These are phyloP conservation scores for Wallacemonas rigidus DNA, from an alignment of 208 protist genomes.

Conservation along the genomic window DNA sequence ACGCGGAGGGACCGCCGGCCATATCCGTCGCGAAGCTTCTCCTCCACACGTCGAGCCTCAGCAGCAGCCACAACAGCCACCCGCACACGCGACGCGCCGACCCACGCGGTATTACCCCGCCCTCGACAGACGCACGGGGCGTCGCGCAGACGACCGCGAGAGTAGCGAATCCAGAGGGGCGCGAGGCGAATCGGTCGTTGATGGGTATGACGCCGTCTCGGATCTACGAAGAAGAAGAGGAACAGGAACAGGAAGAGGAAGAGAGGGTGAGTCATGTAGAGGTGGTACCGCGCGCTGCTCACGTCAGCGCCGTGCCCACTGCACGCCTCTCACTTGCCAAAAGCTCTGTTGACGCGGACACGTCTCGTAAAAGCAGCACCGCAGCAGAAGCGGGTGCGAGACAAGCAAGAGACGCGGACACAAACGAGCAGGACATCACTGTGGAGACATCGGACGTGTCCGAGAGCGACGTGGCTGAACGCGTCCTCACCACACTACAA, in stretches of 20 bases:
- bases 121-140: no score
- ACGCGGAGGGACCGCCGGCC: neutral
- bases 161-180: no score
- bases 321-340: no score
- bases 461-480: constrained; percentile 41
- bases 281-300: no score
- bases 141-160: no score
- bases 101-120: no score
- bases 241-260: no score
- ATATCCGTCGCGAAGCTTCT: constrained; percentile 4
- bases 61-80: neutral
- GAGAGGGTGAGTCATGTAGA: no score
- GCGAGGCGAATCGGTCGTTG: no score
- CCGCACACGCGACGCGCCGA: neutral
- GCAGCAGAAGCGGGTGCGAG: neutral
- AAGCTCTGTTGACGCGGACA: neutral
- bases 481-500: constrained; percentile 30
- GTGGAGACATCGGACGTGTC: neutral
- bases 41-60: neutral
- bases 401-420: neutral
- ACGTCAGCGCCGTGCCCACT: no score
- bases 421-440: neutral
- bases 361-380: neutral
- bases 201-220: no score
- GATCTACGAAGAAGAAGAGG: no score